Evolutionary conservation across 1,139 yeast species (phyloP).

Genomic region (Taiozyma sp.): DNA sequence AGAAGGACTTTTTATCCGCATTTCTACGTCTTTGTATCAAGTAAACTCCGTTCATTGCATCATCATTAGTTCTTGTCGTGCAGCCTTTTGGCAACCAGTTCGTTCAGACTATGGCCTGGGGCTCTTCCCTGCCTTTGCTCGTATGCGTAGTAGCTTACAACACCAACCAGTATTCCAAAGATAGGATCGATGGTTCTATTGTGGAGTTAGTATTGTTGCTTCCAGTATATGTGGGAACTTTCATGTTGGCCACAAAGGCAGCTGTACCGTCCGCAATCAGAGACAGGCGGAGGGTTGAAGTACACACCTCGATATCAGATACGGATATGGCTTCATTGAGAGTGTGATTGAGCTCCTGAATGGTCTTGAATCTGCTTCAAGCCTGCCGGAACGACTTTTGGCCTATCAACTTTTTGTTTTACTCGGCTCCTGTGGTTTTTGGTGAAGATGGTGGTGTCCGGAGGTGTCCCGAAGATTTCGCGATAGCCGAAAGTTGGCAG

Average conservation of each 20-base stretch:
- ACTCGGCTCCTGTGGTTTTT: neutral
- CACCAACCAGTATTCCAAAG: slow-evolving; percentile 53
- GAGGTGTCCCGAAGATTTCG: neutral
- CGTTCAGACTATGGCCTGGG: slow-evolving; percentile 52
- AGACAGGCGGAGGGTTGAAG: neutral
- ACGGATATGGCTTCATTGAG: slow-evolving; percentile 7
- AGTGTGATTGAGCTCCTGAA: neutral
- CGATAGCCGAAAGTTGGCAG: neutral
- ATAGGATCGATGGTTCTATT: slow-evolving; percentile 46
- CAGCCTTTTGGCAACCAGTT: slow-evolving; percentile 35
- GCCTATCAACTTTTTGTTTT: neutral
- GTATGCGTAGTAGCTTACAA: slow-evolving; percentile 51
- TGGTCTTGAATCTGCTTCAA: neutral
- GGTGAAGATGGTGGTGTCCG: neutral
- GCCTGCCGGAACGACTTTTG: too few relatives aligned
- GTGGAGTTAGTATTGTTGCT: neutral
- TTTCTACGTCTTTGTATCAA: neutral
- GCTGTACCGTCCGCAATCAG: neutral
- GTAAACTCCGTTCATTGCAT: neutral
- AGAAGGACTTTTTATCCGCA: too few relatives aligned
- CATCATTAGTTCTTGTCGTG: neutral
- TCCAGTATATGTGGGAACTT: neutral
- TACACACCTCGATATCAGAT: slow-evolving; percentile 20
- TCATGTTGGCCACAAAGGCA: neutral
- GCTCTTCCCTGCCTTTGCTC: slow-evolving; percentile 50